Conservation (phyloP, 1,139 yeast genomes). For the Saccharomyces hybrid region DNA sequence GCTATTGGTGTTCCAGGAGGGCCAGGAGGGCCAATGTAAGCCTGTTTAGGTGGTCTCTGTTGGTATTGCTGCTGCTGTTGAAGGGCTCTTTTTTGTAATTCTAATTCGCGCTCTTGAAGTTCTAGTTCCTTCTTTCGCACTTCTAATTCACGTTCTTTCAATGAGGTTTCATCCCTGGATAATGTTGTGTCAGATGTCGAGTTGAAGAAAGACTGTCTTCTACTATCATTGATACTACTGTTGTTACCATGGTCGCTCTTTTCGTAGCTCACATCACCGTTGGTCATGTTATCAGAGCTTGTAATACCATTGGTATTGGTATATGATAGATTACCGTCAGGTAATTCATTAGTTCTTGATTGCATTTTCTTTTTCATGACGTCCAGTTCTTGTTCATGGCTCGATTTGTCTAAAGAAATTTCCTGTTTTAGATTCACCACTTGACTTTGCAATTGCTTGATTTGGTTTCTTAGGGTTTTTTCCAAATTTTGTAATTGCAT, state of each 20-base stretch:
- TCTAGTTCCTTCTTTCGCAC: conserved; percentile 39
- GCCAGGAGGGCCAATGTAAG: neutral
- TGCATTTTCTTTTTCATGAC: neutral
- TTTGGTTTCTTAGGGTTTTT: neutral
- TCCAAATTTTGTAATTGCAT: neutral
- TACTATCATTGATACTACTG: neutral
- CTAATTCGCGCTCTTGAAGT: conserved; percentile 35
- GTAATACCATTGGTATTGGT: neutral
- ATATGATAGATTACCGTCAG: neutral
- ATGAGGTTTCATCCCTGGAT: conserved; percentile 8
- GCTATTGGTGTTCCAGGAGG: conserved; percentile 5
- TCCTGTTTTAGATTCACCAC: neutral
- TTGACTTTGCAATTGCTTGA: neutral
- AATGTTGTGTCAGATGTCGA: neutral
- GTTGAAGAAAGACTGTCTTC: neutral
- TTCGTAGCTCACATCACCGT: neutral
- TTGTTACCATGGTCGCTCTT: neutral
- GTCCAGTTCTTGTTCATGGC: neutral
- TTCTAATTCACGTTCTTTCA: conserved; percentile 33
- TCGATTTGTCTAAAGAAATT: neutral
- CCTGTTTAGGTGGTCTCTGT: neutral
- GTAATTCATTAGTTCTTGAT: neutral
- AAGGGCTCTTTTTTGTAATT: conserved; percentile 26
- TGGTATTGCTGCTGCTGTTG: conserved; percentile 15
- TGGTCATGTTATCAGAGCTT: neutral